phyloP scores from a whole-genome alignment of 805 yeast species.

The Ogataea trehalophila region DNA sequence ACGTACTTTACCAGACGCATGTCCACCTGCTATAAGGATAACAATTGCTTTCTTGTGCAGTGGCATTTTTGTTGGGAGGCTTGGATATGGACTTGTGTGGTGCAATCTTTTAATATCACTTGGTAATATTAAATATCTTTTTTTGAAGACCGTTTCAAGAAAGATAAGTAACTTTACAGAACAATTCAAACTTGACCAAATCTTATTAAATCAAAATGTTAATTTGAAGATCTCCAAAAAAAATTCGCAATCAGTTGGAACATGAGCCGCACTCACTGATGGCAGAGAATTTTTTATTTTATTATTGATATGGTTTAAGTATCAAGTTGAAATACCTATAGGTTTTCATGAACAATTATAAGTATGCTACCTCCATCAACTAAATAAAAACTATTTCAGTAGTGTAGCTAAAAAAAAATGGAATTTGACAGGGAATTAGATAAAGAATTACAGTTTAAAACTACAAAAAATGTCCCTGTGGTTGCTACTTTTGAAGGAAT shows the following conservation, averaged over 20 bases:
- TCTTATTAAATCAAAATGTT: no score
- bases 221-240: no score
- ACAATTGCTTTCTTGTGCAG: conserved; percentile 11
- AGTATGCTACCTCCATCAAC: not conserved
- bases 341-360: not conserved
- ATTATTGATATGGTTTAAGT: no score
- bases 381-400: not conserved
- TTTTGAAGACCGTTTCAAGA: not conserved
- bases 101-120: not conserved
- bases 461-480: conserved; percentile 50
- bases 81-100: no score
- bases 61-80: not conserved
- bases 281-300: no score
- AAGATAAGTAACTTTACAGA: no score
- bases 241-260: no score
- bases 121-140: not conserved
- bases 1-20: conserved; percentile 32
- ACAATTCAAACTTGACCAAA: no score
- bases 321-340: no score
- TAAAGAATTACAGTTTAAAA: conserved; percentile 54
- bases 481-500: conserved; percentile 65
- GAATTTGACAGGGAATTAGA: conserved; percentile 60
- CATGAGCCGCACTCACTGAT: no score
- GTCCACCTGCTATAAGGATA: conserved; percentile 32
- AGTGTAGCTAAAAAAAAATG: conserved; percentile 27